phyloP scores from a whole-genome alignment of 1,284 basidiomycete species.

The Erythrobasidium hasegawianum region DNA sequence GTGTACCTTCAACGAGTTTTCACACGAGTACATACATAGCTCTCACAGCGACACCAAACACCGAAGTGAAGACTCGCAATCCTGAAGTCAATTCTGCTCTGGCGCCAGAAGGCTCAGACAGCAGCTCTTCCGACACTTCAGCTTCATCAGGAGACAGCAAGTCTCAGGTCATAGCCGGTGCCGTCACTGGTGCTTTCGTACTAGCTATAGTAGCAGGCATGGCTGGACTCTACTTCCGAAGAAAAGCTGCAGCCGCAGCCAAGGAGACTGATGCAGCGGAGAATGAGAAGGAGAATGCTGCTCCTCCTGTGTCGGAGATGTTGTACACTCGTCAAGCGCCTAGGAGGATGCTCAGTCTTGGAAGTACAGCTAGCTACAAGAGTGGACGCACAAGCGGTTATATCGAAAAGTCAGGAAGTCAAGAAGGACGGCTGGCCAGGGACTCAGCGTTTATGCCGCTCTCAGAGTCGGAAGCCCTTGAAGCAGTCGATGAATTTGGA shows the following conservation, averaged over 20 bases:
- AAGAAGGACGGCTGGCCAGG: not conserved
- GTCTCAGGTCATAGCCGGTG: conserved; percentile 40
- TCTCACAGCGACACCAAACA: not conserved
- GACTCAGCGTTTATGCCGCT: conserved; percentile 2
- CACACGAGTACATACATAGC: not conserved
- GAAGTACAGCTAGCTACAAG: conserved; percentile 30
- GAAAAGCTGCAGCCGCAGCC: conserved; percentile 2
- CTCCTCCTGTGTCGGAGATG: conserved; percentile 37
- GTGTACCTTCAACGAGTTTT: not conserved
- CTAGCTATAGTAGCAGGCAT: conserved; percentile 38
- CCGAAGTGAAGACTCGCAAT: not conserved
- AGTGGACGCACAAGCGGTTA: not conserved
- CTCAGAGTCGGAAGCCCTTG: conserved; percentile 6
- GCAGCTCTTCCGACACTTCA: conserved; percentile 20
- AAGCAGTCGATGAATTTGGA: conserved; percentile 17
- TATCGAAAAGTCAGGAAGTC: not conserved
- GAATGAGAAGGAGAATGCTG: not conserved
- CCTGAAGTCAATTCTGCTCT: not conserved
- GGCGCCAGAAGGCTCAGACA: conserved; percentile 10
- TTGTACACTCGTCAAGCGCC: conserved; percentile 40
- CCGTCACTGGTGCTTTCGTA: conserved; percentile 43
- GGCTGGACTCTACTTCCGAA: conserved; percentile 37
- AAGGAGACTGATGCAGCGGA: not conserved
- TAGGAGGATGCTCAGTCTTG: conserved; percentile 38
- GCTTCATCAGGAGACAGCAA: conserved; percentile 35